Conservation (phyloP, 1,139 yeast species). For the Suhomyces maxii region DNA sequence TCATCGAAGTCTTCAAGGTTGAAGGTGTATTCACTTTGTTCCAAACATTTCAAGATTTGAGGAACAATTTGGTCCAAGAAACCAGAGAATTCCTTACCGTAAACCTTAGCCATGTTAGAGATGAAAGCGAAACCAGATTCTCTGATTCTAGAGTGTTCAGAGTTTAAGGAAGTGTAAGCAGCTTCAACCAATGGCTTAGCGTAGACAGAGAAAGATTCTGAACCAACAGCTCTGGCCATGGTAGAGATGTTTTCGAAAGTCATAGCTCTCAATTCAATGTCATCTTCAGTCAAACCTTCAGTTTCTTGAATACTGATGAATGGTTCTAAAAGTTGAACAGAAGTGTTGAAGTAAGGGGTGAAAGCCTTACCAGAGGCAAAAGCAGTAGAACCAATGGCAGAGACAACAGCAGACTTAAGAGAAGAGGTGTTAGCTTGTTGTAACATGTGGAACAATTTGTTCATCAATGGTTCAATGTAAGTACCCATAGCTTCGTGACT, state of each 20-base stretch:
- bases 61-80: conserved; percentile 83
- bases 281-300: conserved; percentile 76
- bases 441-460: conserved; percentile 81
- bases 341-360: conserved; percentile 79
- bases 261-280: conserved; percentile 82
- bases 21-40: conserved; percentile 75
- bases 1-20: conserved; percentile 39
- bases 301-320: conserved; percentile 66
- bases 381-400: conserved; percentile 97
- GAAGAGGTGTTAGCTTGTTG: conserved; percentile 63
- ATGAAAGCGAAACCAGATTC: conserved; percentile 96
- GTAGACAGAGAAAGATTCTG: conserved; percentile 78
- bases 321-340: conserved; percentile 79
- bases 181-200: conserved; percentile 90
- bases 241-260: conserved; percentile 93
- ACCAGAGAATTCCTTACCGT: conserved; percentile 85
- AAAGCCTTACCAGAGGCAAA: conserved; percentile 90
- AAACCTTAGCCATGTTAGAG: conserved; percentile 92
- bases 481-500: conserved; percentile 79
- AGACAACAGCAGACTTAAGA: conserved; percentile 84
- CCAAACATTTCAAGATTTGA: conserved; percentile 77
- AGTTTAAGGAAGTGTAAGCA: conserved; percentile 75
- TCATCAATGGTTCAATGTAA: conserved; percentile 87
- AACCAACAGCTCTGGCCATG: conserved; percentile 96
- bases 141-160: conserved; percentile 82